Conservation (phyloP, 768 basidiomycete species). For the Psilocybe sp. region DNA sequence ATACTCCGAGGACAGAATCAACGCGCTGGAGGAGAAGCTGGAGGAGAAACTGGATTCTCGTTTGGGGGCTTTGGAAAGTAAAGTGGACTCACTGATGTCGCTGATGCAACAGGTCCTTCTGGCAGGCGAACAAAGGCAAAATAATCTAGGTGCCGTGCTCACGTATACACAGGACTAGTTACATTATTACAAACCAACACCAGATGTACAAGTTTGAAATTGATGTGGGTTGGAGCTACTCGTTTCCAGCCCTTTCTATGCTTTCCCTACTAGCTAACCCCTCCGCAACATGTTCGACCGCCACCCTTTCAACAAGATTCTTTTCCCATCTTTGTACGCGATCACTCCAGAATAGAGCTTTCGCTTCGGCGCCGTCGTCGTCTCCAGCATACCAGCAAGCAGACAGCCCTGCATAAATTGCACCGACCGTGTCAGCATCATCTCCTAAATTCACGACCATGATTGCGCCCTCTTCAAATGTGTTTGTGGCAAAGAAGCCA, state of each 20-base stretch:
- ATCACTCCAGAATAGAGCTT: constrained; percentile 34
- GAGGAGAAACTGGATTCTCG: no score
- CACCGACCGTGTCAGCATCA: constrained; percentile 45
- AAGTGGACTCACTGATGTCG: no score
- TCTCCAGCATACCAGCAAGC: constrained; percentile 39
- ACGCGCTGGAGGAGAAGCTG: no score
- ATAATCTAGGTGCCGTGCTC: no score
- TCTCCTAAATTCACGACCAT: constrained; percentile 41
- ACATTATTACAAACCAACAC: background rate
- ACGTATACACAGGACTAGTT: no score
- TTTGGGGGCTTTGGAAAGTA: no score
- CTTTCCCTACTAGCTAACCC: constrained; percentile 28
- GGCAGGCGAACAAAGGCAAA: no score
- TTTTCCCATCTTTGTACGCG: constrained; percentile 33
- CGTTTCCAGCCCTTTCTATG: background rate
- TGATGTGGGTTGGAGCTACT: background rate
- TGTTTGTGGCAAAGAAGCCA: constrained; percentile 40
- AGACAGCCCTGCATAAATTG: constrained; percentile 44
- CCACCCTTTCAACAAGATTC: constrained; percentile 26
- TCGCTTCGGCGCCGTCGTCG: constrained; percentile 10
- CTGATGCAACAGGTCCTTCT: no score
- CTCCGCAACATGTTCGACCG: constrained; percentile 35
- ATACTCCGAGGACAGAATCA: no score
- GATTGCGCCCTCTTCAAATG: constrained; percentile 43
- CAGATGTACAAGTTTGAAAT: background rate